Conservation (phyloP, 1,284 basidiomycete genomes). For the Cutaneotrichosporon cutaneum region DNA sequence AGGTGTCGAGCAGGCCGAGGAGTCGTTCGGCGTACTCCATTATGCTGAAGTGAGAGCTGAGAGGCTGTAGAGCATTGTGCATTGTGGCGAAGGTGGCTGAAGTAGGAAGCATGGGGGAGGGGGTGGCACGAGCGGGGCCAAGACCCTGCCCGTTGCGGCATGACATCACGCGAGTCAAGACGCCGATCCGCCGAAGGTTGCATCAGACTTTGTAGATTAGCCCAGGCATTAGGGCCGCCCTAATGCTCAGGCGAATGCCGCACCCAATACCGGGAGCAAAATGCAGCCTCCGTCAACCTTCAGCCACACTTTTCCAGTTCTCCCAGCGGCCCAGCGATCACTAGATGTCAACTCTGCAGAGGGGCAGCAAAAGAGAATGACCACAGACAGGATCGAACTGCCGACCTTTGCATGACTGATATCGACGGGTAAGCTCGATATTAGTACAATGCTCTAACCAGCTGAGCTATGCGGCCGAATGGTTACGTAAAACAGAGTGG, state of each 20-base stretch:
- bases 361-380: background rate
- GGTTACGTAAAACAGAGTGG: background rate
- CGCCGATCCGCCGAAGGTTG: too few species aligned
- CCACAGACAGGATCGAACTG: slow-evolving; percentile 2
- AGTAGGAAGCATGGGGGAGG: background rate
- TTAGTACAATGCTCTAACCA: slow-evolving; percentile 2
- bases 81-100: background rate
- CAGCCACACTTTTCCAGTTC: too few species aligned
- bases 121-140: too few species aligned
- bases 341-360: too few species aligned
- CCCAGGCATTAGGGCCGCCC: too few species aligned
- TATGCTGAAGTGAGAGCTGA: background rate
- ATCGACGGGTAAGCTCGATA: background rate
- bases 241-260: too few species aligned
- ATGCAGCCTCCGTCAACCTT: too few species aligned
- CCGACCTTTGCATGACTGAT: slow-evolving; percentile 1
- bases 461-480: background rate
- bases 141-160: too few species aligned
- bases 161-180: too few species aligned
- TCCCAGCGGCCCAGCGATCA: too few species aligned
- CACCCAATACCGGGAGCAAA: too few species aligned
- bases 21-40: background rate
- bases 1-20: background rate
- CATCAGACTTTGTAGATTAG: too few species aligned
- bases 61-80: background rate